A percentile compares a stretch with the other conserved stretches of the same genome.
Evolutionary conservation across 2,329 filamentous ascomycete genomes (phyloP).

Genomic region (Scedosporium apiospermum): DNA sequence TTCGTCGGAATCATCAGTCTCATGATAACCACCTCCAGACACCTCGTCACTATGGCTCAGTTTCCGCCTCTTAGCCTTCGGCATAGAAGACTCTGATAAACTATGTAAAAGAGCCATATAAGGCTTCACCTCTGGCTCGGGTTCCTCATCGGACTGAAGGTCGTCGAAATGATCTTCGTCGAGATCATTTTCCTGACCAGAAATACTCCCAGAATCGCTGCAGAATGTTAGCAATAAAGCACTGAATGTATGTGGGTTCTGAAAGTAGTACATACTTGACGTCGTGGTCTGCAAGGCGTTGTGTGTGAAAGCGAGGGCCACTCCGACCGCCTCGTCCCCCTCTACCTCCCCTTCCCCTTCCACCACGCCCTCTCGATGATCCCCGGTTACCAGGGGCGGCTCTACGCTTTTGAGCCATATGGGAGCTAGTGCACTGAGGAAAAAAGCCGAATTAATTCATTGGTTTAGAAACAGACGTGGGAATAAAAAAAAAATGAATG

Average conservation of each 20-base stretch:
- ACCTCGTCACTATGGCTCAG: constrained; percentile 28
- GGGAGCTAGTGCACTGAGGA: background rate
- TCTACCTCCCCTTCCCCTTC: constrained; percentile 13
- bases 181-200: constrained; percentile 10
- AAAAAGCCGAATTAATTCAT: background rate
- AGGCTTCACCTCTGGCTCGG: constrained; percentile 34
- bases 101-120: constrained; percentile 52
- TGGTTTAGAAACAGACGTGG: background rate
- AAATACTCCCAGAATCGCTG: constrained; percentile 9
- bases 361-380: constrained; percentile 12
- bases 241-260: background rate
- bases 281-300: constrained; percentile 31
- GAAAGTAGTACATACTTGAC: constrained; percentile 19
- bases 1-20: constrained; percentile 13
- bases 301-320: constrained; percentile 33
- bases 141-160: constrained; percentile 28
- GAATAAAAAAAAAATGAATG: background rate
- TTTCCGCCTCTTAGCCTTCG: constrained; percentile 48
- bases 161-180: constrained; percentile 8
- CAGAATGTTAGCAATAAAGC: background rate
- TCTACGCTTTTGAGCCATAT: background rate
- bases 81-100: constrained; percentile 32
- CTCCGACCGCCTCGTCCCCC: constrained; percentile 23
- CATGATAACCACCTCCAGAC: constrained; percentile 13
- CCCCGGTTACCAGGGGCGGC: background rate